phyloP scores from a whole-genome alignment of 202 grass and related monocot species.

The Saccharum hybrid region DNA sequence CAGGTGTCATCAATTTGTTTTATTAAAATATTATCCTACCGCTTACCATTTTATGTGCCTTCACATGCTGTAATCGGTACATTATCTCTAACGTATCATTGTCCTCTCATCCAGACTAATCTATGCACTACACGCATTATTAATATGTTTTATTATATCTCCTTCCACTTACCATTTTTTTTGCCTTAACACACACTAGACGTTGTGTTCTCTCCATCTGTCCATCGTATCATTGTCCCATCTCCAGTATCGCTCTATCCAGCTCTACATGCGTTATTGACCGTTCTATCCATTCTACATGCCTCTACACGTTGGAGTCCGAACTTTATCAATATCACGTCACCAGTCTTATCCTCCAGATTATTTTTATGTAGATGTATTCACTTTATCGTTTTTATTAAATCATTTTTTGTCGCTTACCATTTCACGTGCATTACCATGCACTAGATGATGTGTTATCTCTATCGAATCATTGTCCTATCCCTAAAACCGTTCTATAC shows the following conservation, averaged over 20 bases:
- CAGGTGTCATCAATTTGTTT: not conserved
- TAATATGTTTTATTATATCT: not conserved
- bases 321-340: not conserved
- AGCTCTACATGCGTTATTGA: not conserved
- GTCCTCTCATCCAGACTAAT: not conserved
- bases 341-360: not conserved
- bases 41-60: not conserved
- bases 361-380: no score
- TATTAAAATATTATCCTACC: not conserved
- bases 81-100: not conserved
- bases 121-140: not conserved
- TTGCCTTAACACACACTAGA: not conserved
- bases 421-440: not conserved
- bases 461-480: not conserved
- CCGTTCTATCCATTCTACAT: not conserved
- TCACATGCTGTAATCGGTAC: not conserved
- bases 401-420: no score
- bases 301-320: not conserved
- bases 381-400: no score
- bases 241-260: not conserved
- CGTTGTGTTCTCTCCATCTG: not conserved
- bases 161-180: not conserved
- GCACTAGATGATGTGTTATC: not conserved
- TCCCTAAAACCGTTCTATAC: fast-evolving
- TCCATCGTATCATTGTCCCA: not conserved